A percentile compares a stretch with the other conserved stretches of the same genome.
These are phyloP conservation scores for Penicillium subrubescens DNA, from an alignment of 495 filamentous ascomycete species.

Conservation along the genomic window DNA sequence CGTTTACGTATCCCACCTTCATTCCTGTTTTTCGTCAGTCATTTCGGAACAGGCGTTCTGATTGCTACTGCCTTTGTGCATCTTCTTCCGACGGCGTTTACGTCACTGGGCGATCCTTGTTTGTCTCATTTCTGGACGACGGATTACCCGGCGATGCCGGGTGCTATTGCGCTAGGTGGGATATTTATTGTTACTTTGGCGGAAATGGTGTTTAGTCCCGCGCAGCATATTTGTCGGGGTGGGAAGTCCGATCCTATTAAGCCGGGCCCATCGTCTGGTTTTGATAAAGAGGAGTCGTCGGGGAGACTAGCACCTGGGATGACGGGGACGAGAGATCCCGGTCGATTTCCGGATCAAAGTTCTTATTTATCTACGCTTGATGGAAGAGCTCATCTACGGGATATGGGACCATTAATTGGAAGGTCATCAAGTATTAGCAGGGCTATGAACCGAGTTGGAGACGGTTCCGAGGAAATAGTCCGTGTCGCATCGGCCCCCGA, in stretches of 20 bases:
- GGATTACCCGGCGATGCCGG: conserved; percentile 69
- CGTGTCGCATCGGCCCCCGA: conserved; percentile 33
- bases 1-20: conserved; percentile 34
- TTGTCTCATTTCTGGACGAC: conserved; percentile 67
- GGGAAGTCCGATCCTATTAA: not conserved
- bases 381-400: conserved; percentile 28
- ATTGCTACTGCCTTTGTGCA: conserved; percentile 86
- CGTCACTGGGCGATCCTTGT: conserved; percentile 70
- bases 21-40: conserved; percentile 67
- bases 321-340: not conserved
- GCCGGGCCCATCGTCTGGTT: not conserved
- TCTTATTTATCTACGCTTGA: conserved; percentile 7
- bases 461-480: conserved; percentile 27
- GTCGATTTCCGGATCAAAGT: not conserved
- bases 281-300: not conserved
- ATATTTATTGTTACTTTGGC: conserved; percentile 68
- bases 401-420: conserved; percentile 34
- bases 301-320: not conserved
- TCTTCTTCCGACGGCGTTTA: conserved; percentile 73
- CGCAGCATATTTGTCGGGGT: conserved; percentile 30
- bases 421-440: conserved; percentile 35
- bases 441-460: conserved; percentile 33
- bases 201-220: conserved; percentile 66
- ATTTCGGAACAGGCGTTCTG: conserved; percentile 82
- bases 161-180: conserved; percentile 66